These are phyloP conservation scores for Diaporthe humulicola DNA, from an alignment of 2,329 filamentous ascomycete genomes.

Conservation along the genomic window DNA sequence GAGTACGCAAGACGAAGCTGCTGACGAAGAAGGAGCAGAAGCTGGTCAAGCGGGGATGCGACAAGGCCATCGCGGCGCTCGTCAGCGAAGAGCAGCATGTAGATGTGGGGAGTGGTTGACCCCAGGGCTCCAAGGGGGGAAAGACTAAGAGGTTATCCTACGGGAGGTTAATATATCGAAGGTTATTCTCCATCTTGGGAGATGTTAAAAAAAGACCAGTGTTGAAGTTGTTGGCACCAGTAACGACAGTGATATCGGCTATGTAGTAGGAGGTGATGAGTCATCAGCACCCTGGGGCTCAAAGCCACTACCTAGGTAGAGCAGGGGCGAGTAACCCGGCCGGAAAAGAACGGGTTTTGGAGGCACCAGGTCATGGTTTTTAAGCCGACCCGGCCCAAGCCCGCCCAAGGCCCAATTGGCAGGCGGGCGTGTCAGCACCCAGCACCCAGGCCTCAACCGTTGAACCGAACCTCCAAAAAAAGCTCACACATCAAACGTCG, in stretches of 20 bases:
- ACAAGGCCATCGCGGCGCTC: conserved; percentile 56
- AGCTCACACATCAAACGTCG: not conserved
- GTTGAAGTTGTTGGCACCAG: no score
- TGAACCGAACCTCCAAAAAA: conserved; percentile 31
- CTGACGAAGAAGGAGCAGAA: conserved; percentile 61
- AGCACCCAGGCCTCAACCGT: conserved; percentile 26
- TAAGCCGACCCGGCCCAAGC: conserved; percentile 2
- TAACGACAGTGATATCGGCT: no score
- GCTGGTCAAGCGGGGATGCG: conserved; percentile 63
- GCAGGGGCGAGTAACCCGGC: not conserved
- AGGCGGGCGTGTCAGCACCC: conserved; percentile 26
- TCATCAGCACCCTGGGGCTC: conserved; percentile 3
- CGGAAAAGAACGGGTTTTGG: conserved; percentile 36
- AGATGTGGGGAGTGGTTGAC: not conserved
- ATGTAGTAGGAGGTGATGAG: not conserved
- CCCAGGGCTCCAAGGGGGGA: not conserved
- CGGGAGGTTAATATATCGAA: not conserved
- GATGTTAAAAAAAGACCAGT: no score
- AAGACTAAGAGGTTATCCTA: not conserved
- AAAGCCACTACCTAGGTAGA: no score
- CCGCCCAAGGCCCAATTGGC: not conserved
- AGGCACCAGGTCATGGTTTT: not conserved
- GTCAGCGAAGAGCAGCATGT: conserved; percentile 42
- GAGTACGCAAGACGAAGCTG: conserved; percentile 75
- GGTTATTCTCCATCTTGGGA: no score